Evolutionary conservation across 1,284 basidiomycete species (phyloP).

Genomic region (Paramarasmius palmivorus): DNA sequence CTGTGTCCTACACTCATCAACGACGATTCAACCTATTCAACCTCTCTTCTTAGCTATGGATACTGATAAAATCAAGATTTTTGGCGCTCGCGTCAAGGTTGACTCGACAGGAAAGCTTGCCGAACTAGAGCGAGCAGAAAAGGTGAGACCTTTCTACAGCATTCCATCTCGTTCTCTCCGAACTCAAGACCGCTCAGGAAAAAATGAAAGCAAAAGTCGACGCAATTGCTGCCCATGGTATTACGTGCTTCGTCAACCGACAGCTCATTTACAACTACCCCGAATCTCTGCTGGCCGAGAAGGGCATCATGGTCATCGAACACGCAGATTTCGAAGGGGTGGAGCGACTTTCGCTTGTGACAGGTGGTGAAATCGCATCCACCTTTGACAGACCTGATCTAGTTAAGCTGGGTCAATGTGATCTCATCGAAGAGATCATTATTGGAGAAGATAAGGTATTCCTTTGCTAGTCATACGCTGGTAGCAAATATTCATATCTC

Average conservation of each 20-base stretch:
- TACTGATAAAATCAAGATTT: slow-evolving; percentile 99
- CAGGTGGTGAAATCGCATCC: slow-evolving; percentile 96
- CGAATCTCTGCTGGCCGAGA: slow-evolving; percentile 90
- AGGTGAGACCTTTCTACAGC: slow-evolving; percentile 43
- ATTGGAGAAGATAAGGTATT: slow-evolving; percentile 97
- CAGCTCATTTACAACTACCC: slow-evolving; percentile 99
- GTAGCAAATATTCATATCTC: no score
- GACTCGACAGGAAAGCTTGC: slow-evolving; percentile 96
- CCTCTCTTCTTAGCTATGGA: slow-evolving; percentile 79
- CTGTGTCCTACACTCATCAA: slow-evolving; percentile 28
- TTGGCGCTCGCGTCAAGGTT: slow-evolving; percentile 95
- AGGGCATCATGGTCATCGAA: slow-evolving; percentile 95
- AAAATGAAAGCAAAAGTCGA: slow-evolving; percentile 99
- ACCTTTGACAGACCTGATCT: slow-evolving; percentile 95
- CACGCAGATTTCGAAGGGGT: slow-evolving; percentile 97
- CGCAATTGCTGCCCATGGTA: slow-evolving; percentile 91
- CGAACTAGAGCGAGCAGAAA: slow-evolving; percentile 95
- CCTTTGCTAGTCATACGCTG: no score
- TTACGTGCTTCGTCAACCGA: slow-evolving; percentile 98
- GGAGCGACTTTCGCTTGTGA: slow-evolving; percentile 93
- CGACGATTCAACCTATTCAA: neutral
- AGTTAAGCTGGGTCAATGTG: slow-evolving; percentile 92
- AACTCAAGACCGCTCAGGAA: slow-evolving; percentile 54
- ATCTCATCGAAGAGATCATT: slow-evolving; percentile 98
- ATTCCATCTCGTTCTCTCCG: slow-evolving; percentile 1